Percentiles rank a stretch among this genome's conserved stretches.
Evolutionary conservation across 345 rosid species (phyloP).

Genomic region (Dipteronia sinensis): DNA sequence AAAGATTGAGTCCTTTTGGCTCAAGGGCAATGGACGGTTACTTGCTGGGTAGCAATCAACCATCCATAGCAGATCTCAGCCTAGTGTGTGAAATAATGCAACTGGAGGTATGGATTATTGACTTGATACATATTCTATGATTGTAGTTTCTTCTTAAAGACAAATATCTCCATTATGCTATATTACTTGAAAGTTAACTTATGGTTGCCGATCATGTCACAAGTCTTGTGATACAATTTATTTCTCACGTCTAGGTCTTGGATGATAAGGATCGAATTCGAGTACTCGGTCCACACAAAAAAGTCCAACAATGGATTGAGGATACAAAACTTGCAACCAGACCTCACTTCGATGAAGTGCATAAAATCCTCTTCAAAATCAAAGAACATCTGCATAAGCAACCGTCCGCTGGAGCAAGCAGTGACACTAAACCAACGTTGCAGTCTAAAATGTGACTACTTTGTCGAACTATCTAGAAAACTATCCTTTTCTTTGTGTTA

Average conservation of each 20-base stretch:
- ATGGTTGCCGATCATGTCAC: neutral
- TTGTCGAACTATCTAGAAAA: neutral
- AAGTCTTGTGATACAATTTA: neutral
- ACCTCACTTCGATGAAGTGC: conserved; percentile 82
- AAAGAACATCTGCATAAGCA: conserved; percentile 43
- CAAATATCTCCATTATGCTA: neutral
- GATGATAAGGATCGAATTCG: conserved; percentile 60
- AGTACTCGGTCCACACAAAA: conserved; percentile 59
- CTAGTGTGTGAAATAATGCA: conserved; percentile 83
- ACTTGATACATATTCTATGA: neutral
- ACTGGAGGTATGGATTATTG: conserved; percentile 53
- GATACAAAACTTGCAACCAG: conserved; percentile 60
- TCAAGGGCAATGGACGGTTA: conserved; percentile 66
- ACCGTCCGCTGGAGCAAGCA: conserved; percentile 8
- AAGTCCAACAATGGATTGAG: conserved; percentile 78
- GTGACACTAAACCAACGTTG: conserved; percentile 29
- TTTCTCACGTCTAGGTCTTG: conserved; percentile 51
- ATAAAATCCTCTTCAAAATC: conserved; percentile 46
- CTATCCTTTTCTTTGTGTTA: neutral
- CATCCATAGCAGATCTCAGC: conserved; percentile 85
- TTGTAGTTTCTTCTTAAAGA: neutral
- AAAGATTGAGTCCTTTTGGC: conserved; percentile 77
- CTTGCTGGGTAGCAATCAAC: conserved; percentile 73
- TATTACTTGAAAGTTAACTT: neutral
- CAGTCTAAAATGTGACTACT: conserved; percentile 45